These are phyloP conservation scores for Geotrichum ghanense DNA, from an alignment of 805 yeast species.

Conservation along the genomic window DNA sequence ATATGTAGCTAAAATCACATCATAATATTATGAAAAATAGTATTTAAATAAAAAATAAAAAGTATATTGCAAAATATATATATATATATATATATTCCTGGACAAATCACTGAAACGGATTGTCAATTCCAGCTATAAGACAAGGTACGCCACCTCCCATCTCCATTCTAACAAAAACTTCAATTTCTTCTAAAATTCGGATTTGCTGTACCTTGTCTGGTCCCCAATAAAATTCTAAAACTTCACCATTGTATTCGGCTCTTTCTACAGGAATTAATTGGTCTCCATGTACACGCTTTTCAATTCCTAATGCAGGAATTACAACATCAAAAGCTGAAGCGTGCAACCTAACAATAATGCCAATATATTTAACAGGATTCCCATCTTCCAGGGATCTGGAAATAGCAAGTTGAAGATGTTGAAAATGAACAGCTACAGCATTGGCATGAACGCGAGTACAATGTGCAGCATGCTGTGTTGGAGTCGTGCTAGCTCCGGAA, in stretches of 20 bases:
- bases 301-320: slow-evolving; percentile 88
- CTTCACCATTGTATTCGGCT: slow-evolving; percentile 75
- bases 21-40: too few species aligned
- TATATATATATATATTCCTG: too few species aligned
- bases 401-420: slow-evolving; percentile 81
- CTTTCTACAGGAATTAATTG: slow-evolving; percentile 74
- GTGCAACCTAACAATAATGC: slow-evolving; percentile 85
- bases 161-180: slow-evolving; percentile 79
- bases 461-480: slow-evolving; percentile 78
- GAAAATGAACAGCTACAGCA: slow-evolving; percentile 86
- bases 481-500: slow-evolving; percentile 40
- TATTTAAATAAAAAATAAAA: too few species aligned
- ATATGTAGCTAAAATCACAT: too few species aligned
- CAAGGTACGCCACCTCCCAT: slow-evolving; percentile 95
- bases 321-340: slow-evolving; percentile 93
- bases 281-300: slow-evolving; percentile 94
- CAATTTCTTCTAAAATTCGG: slow-evolving; percentile 63
- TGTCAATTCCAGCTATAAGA: slow-evolving; percentile 82
- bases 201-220: slow-evolving; percentile 61
- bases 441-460: slow-evolving; percentile 94
- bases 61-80: too few species aligned
- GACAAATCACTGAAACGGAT: slow-evolving; percentile 55
- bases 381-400: slow-evolving; percentile 31
- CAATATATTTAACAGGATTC: slow-evolving; percentile 33
- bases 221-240: slow-evolving; percentile 85